Conservation (phyloP, 345 rosid species). For the Populus simonii region DNA sequence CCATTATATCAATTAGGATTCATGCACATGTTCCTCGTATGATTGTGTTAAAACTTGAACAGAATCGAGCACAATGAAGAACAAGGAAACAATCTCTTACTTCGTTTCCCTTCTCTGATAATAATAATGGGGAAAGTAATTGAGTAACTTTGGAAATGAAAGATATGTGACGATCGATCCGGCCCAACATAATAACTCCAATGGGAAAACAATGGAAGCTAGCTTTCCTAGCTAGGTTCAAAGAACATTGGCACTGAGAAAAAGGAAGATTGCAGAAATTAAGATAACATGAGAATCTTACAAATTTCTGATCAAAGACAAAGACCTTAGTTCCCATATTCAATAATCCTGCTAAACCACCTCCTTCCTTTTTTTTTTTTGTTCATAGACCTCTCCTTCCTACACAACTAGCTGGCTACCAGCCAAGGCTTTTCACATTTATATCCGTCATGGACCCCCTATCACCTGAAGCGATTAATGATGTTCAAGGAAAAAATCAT, state of each 20-base stretch:
- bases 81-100: background rate
- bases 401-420: background rate
- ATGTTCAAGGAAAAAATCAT: background rate
- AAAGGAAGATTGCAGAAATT: background rate
- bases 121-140: background rate
- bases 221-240: background rate
- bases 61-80: background rate
- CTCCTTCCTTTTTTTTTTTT: background rate
- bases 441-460: background rate
- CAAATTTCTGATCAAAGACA: constrained; percentile 5
- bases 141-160: background rate
- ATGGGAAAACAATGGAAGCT: background rate
- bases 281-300: constrained; percentile 13
- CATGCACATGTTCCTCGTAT: background rate
- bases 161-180: background rate
- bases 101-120: background rate
- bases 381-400: background rate
- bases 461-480: background rate
- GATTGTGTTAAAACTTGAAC: background rate
- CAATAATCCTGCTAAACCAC: background rate
- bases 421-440: background rate
- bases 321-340: background rate
- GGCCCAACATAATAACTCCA: background rate
- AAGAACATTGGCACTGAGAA: constrained; percentile 1
- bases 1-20: background rate